Conservation (phyloP, 106 monocot species). For the Phalaenopsis aphrodite region DNA sequence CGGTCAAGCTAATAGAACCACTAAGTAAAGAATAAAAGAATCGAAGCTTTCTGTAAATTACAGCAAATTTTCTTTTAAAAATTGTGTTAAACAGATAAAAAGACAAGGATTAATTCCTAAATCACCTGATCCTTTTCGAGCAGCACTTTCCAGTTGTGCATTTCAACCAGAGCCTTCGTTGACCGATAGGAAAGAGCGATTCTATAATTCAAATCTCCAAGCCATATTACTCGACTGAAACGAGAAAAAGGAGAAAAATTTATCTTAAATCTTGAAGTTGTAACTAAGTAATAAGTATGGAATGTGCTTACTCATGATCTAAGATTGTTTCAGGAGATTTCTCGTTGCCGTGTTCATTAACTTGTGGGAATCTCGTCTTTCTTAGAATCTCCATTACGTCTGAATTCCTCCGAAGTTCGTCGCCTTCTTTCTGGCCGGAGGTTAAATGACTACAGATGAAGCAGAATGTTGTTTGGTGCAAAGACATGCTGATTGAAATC, state of each 20-base stretch:
- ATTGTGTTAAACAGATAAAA: not conserved
- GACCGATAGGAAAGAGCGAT: conserved; percentile 52
- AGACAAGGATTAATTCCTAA: not conserved
- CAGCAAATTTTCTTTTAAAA: conserved; percentile 12
- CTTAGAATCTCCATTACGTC: conserved; percentile 54
- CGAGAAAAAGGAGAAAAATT: conserved; percentile 5
- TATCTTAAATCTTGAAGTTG: not conserved
- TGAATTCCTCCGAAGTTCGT: conserved; percentile 42
- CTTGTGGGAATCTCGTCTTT: conserved; percentile 47
- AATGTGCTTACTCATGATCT: conserved; percentile 44
- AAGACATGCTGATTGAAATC: conserved; percentile 57
- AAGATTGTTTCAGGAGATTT: conserved; percentile 55
- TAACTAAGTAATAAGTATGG: not conserved
- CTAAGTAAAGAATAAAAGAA: conserved; percentile 16
- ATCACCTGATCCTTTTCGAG: conserved; percentile 53
- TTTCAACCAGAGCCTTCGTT: conserved; percentile 55
- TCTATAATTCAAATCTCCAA: conserved; percentile 53
- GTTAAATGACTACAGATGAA: conserved; percentile 61
- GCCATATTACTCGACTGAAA: conserved; percentile 49
- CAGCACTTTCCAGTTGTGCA: conserved; percentile 61
- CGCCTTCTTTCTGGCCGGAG: conserved; percentile 58
- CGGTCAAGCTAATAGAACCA: not conserved
- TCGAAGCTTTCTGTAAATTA: conserved; percentile 7
- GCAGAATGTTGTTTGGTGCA: conserved; percentile 65
- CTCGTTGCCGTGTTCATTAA: conserved; percentile 19